Evolutionary conservation across 352 stramenopile species (phyloP), one percentile per base, ranked within the genome.

Genomic region (Phytophthora multivora): DNA sequence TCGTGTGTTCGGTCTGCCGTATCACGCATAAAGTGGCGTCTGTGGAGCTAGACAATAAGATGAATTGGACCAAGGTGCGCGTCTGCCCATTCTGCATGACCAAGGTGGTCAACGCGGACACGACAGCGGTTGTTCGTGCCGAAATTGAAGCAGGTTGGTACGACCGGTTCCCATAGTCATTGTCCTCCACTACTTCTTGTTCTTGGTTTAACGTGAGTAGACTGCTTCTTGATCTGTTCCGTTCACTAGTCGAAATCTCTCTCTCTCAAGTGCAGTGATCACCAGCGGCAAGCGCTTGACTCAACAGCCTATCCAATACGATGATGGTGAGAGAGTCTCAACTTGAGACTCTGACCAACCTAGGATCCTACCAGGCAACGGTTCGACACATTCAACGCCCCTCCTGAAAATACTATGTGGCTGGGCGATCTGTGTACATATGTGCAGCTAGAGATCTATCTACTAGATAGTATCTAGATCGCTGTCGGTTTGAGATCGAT

Each of bases 11-110:
- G 7, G 39, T 58, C 0, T 75, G 67, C 63, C 63, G 67, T 19
- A 54, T 75, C 51, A 60, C 57, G n/a, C 67, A 75, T 41, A 69
- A 75, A 49, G 52, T 75, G 38, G 63, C 67, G 43, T 59, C 52
- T 21, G 51, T 75, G 25, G 63, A 57, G 26, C 48, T 63, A 5
- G 62, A 72, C 48, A 70, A 66, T 62, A 72, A 69, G 38, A 66
- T 75, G 38, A 57, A 67, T 35, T 69, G 57, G 63, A 55, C 28
- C 25, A 69, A 63, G 31, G 48, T 51, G 16, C 59, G 48, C 47
- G 49, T 69, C 9, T 75, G 67, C 36, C 67, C 63, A 11, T 63
- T 64, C 23, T 75, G 67, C 47, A 69, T 72, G 63, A 49, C 63
- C 7, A 54, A 36, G n/a, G 57, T 69, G 28, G 42, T 66, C 30